A percentile compares a stretch with the other conserved stretches of the same genome.
phyloP scores from a whole-genome alignment of 2,329 filamentous ascomycete species.

The Aphanoascus verrucosus region DNA sequence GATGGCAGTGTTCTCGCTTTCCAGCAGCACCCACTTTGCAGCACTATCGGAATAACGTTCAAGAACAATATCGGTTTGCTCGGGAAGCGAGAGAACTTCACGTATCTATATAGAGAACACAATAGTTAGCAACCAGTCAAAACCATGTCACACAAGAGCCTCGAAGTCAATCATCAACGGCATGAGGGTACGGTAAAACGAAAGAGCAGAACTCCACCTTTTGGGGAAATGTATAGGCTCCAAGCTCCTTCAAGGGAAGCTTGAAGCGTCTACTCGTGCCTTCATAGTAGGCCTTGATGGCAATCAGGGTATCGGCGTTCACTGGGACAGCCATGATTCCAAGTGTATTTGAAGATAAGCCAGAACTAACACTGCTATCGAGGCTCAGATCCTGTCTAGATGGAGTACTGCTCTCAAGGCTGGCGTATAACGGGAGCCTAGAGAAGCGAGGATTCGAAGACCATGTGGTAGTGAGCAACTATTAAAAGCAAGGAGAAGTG shows the following conservation, averaged over 20 bases:
- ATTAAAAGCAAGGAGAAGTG: not conserved
- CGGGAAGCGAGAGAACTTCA: conserved; percentile 53
- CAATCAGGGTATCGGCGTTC: conserved; percentile 62
- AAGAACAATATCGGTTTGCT: conserved; percentile 54
- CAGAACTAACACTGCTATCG: conserved; percentile 21
- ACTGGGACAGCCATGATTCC: conserved; percentile 35
- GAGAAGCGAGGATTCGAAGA: not conserved
- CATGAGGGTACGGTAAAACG: not conserved
- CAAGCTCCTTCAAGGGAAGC: conserved; percentile 76
- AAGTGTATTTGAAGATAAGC: conserved; percentile 26
- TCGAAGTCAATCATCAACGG: not conserved
- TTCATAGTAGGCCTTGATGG: conserved; percentile 72
- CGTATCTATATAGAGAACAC: conserved; percentile 49
- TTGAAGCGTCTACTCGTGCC: conserved; percentile 74
- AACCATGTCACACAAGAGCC: not conserved
- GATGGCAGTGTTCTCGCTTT: conserved; percentile 64
- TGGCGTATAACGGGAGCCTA: conserved; percentile 11
- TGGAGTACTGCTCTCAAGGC: not conserved
- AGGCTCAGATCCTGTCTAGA: conserved; percentile 12
- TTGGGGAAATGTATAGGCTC: conserved; percentile 59
- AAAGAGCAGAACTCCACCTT: conserved; percentile 55
- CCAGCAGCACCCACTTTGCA: conserved; percentile 65
- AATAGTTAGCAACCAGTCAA: not conserved
- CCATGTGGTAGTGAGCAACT: not conserved
- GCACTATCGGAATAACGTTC: conserved; percentile 96